These are phyloP conservation scores for Panicum virgatum DNA, from an alignment of 202 grass and related monocot species.

Conservation along the genomic window DNA sequence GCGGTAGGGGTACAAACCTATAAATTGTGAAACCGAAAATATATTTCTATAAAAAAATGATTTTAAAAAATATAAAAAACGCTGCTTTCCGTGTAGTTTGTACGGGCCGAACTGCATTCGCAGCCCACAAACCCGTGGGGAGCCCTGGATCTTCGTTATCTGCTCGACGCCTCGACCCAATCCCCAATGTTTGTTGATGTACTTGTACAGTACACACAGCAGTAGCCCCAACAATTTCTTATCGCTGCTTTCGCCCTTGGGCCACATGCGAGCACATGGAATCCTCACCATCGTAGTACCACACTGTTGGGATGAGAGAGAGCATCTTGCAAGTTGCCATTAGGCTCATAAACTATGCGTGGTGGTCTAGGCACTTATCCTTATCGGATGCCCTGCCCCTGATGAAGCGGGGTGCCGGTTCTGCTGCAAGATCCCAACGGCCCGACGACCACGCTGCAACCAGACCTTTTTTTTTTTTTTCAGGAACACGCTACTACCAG, in stretches of 20 bases:
- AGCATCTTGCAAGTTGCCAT: constrained; percentile 24
- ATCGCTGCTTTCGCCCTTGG: background rate
- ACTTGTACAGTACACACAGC: background rate
- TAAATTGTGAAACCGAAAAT: too few relatives aligned
- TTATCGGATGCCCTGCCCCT: background rate
- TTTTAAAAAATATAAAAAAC: too few relatives aligned
- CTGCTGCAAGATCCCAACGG: background rate
- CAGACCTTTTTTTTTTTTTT: background rate
- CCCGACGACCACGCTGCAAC: background rate
- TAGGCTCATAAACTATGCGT: background rate
- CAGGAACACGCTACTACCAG: background rate
- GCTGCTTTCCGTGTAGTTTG: background rate
- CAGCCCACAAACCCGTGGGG: too few relatives aligned
- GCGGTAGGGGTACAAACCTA: too few relatives aligned
- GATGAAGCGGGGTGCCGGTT: too few relatives aligned
- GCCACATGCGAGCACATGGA: constrained; percentile 33
- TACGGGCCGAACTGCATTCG: too few relatives aligned
- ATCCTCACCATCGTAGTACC: background rate
- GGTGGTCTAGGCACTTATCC: background rate
- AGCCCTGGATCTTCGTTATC: too few relatives aligned
- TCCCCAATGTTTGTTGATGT: too few relatives aligned
- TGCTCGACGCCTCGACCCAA: too few relatives aligned
- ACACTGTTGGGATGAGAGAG: background rate
- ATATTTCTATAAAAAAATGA: too few relatives aligned
- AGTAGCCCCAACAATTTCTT: background rate